Percentiles rank a stretch among this genome's conserved stretches.
phyloP scores from a whole-genome alignment of 2,329 filamentous ascomycete species.

The Fusarium pseudonygamai region DNA sequence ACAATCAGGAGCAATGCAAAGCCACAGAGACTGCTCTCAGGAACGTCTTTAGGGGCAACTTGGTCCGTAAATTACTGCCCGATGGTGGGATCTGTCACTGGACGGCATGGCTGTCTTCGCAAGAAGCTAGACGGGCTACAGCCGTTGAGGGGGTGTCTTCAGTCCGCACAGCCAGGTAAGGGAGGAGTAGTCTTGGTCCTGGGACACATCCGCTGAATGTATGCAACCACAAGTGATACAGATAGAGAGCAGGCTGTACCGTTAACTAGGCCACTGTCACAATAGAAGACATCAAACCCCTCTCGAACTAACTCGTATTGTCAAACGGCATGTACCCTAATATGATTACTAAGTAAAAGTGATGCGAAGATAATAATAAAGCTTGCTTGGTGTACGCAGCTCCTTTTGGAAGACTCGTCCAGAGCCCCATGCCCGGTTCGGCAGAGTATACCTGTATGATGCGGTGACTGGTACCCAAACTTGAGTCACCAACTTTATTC shows the following conservation, averaged over 20 bases:
- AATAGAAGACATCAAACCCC: accelerated
- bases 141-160: background rate
- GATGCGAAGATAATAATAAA: accelerated
- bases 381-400: background rate
- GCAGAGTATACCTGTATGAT: background rate
- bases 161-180: background rate
- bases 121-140: background rate
- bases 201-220: accelerated
- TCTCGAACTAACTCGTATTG: background rate
- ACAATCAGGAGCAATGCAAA: background rate
- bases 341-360: background rate
- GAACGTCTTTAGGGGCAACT: background rate
- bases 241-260: background rate
- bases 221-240: background rate
- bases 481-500: background rate
- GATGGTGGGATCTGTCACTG: background rate
- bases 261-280: background rate
- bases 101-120: background rate
- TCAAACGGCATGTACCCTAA: accelerated
- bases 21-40: background rate
- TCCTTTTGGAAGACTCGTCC: background rate
- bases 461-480: background rate
- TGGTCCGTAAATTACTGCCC: too few species aligned
- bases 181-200: too few species aligned
- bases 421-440: too few species aligned